Evolutionary conservation across 805 yeast genomes (phyloP).

Genomic region (Metschnikowia picachoensis): DNA sequence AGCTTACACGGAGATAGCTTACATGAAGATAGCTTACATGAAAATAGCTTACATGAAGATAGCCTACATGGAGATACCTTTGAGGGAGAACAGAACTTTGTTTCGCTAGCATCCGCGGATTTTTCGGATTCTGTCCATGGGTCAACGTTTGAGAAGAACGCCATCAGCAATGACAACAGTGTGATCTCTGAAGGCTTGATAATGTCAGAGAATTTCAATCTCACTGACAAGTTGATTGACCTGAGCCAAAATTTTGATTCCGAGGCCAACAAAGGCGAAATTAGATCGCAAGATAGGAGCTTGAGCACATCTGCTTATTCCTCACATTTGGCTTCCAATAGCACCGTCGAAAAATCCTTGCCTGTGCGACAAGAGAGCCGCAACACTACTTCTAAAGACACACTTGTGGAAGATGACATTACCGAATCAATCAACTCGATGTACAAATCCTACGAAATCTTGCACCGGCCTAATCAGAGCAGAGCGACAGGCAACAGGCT

Average conservation of each 20-base stretch:
- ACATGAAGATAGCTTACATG: not conserved
- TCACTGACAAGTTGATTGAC: conserved; percentile 9
- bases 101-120: conserved; percentile 20
- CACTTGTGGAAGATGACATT: conserved; percentile 19
- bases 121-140: conserved; percentile 19
- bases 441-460: conserved; percentile 25
- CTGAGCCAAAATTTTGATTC: conserved; percentile 6
- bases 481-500: not conserved
- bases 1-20: not conserved
- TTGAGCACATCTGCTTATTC: conserved; percentile 1
- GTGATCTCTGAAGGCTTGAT: conserved; percentile 20
- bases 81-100: conserved; percentile 13
- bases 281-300: not conserved
- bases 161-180: conserved; percentile 20
- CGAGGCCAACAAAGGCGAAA: not conserved
- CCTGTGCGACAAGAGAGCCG: not conserved
- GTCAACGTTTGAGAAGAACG: conserved; percentile 21
- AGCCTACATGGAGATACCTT: not conserved
- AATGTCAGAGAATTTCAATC: conserved; percentile 17
- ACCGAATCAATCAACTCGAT: conserved; percentile 22
- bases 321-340: not conserved
- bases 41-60: not conserved
- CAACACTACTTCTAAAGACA: conserved; percentile 23
- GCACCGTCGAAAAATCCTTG: not conserved
- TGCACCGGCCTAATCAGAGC: conserved; percentile 7